A percentile compares a stretch with the other conserved stretches of the same genome.
Evolutionary conservation across 345 rosid species (phyloP).

Genomic region (Hibiscus trionum): DNA sequence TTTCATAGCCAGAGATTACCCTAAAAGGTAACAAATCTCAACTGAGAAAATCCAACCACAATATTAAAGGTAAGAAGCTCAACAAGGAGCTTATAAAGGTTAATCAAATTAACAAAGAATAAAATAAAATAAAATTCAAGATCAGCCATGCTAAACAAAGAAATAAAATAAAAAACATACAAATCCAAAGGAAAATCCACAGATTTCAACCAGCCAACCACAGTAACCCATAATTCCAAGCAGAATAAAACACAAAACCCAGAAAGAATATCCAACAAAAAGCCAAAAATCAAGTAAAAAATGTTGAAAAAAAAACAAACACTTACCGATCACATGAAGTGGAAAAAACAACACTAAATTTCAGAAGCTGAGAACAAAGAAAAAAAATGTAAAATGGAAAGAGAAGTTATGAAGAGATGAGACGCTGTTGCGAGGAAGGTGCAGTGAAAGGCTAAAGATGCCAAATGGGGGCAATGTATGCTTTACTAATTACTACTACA

Average conservation of each 20-base stretch:
- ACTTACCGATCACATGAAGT: slow-evolving; percentile 55
- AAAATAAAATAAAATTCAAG: neutral
- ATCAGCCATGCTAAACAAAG: slow-evolving; percentile 7
- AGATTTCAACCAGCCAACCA: slow-evolving; percentile 4
- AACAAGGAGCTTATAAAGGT: neutral
- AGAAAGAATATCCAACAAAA: slow-evolving; percentile 14
- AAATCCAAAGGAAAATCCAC: neutral
- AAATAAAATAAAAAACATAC: neutral
- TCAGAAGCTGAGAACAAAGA: neutral
- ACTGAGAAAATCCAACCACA: too few species aligned
- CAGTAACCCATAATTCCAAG: neutral
- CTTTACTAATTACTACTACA: neutral
- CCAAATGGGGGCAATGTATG: neutral
- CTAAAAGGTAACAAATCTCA: neutral
- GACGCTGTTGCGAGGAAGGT: neutral
- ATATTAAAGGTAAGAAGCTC: too few species aligned
- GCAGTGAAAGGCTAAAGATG: neutral
- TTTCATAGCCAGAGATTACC: neutral
- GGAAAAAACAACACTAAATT: neutral
- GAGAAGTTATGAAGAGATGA: slow-evolving; percentile 5
- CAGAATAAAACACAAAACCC: neutral
- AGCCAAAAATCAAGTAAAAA: neutral
- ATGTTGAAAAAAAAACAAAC: neutral
- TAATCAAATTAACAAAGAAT: neutral
- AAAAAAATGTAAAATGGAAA: neutral